A percentile compares a stretch with the other conserved stretches of the same genome.
These are phyloP conservation scores for Ogataea methanolica DNA, from an alignment of 805 yeast species.

Conservation along the genomic window DNA sequence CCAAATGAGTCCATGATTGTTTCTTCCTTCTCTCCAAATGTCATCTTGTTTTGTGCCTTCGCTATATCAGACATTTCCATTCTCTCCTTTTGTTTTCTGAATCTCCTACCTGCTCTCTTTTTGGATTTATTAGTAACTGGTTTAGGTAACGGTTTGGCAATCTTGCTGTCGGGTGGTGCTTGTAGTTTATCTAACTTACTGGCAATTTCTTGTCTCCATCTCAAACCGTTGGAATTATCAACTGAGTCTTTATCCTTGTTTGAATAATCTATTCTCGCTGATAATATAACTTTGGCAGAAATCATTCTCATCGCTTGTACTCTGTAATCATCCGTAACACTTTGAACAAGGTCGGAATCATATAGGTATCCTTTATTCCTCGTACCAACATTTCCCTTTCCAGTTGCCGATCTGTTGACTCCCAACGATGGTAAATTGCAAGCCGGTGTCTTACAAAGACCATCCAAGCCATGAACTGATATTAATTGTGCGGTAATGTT, in stretches of 20 bases:
- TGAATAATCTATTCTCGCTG: constrained; percentile 69
- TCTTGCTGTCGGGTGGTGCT: constrained; percentile 69
- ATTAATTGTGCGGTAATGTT: constrained; percentile 69
- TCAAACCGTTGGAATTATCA: constrained; percentile 43
- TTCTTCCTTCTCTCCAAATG: constrained; percentile 72
- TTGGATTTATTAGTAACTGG: constrained; percentile 76
- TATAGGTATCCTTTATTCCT: constrained; percentile 69
- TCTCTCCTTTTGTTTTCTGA: constrained; percentile 76
- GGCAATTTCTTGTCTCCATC: constrained; percentile 56
- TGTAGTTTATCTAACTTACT: constrained; percentile 64
- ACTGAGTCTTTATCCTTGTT: constrained; percentile 32
- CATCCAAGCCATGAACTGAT: constrained; percentile 64
- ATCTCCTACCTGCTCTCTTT: constrained; percentile 80
- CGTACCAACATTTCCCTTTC: constrained; percentile 40
- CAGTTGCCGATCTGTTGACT: constrained; percentile 38
- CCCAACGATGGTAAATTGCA: constrained; percentile 84
- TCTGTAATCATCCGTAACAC: constrained; percentile 52
- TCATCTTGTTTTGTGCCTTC: constrained; percentile 79
- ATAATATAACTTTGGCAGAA: constrained; percentile 73
- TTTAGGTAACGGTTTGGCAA: constrained; percentile 64
- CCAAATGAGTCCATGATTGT: constrained; percentile 62
- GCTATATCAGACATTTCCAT: constrained; percentile 77
- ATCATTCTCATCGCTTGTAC: constrained; percentile 73
- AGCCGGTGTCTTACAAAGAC: constrained; percentile 66
- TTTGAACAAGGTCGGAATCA: constrained; percentile 53